Conservation (phyloP, 2,329 filamentous ascomycete genomes). For the Cordyceps farinosa region DNA sequence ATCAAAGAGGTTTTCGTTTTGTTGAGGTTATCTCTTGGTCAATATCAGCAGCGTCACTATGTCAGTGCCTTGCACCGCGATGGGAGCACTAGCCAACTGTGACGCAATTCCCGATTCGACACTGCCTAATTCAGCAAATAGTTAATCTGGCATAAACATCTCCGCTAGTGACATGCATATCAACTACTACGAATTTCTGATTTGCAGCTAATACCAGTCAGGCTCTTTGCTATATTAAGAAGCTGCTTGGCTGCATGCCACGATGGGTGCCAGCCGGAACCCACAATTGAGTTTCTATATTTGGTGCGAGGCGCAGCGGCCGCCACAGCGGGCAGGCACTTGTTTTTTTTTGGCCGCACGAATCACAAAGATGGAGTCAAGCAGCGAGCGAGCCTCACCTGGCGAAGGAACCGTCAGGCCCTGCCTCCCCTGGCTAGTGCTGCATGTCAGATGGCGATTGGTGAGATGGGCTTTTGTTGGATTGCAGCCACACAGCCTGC, state of each 20-base stretch:
- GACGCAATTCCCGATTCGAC: no score
- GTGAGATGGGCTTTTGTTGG: not conserved
- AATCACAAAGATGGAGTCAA: not conserved
- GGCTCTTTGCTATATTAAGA: not conserved
- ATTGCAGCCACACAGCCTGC: not conserved
- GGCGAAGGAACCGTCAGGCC: not conserved
- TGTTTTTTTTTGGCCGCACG: no score
- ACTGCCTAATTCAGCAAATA: no score
- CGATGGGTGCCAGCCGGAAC: not conserved
- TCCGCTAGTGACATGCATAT: not conserved
- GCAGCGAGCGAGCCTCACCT: not conserved
- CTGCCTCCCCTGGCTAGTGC: not conserved
- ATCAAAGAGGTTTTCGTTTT: not conserved
- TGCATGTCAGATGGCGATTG: slow-evolving; percentile 5
- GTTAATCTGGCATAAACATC: not conserved
- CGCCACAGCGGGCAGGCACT: not conserved
- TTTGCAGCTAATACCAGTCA: not conserved
- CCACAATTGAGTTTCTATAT: not conserved
- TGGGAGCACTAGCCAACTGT: not conserved
- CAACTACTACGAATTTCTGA: not conserved
- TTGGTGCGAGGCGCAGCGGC: slow-evolving; percentile 6
- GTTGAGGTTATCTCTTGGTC: not conserved
- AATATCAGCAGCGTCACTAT: not conserved
- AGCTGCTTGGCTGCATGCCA: not conserved
- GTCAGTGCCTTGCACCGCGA: not conserved